Evolutionary conservation across 1,284 basidiomycete genomes (phyloP), one percentile per base, ranked within the genome.

Genomic region (Fomitopsis pinicola): DNA sequence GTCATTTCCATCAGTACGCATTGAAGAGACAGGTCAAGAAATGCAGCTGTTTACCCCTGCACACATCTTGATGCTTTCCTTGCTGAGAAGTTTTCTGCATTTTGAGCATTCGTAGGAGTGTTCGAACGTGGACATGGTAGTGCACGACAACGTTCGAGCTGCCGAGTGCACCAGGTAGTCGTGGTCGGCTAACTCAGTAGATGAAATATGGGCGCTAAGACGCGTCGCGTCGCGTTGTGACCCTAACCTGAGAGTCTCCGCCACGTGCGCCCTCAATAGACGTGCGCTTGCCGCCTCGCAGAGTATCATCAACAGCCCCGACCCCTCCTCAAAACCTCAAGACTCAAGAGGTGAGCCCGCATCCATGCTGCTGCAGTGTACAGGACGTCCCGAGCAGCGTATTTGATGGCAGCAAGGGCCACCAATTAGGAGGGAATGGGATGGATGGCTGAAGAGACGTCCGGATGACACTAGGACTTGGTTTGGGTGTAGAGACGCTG

Each of bases 311-410:
- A 68, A 66, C 66, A 71, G 66, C 68, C 63, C 69, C 54, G 59
- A 64, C 67, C 70, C 67, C 67, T 66, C 68, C 66, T 62, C 67
- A 68, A 66, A 69, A 66, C 71, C 67, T 70, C 71, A 72, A 73
- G 69, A 71, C 68, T 44, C 68, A 71, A 71, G 65, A 73, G 68
- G 72, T 73, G 67, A 72, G 72, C 61, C 52, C 40, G 22, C 42
- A 36, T 60, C 17, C 55, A 64, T 59, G 28, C 61, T 55, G 58
- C 44, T 59, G 42, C 58, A 48, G 65, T 58, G 65, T 54, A 58
- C 30, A 46, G 59, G 42, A 40, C 48, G 52, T 44, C 26, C 19
- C 30, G 19, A 55, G 19, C 38, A 52, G 44, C 36, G 60, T 59
- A 38, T 12, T 55, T 15, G 36, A 59, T 33, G 55, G 46, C 17